Evolutionary conservation across 2,329 filamentous ascomycete species (phyloP).

Genomic region (Emergomyces pasteurianus): DNA sequence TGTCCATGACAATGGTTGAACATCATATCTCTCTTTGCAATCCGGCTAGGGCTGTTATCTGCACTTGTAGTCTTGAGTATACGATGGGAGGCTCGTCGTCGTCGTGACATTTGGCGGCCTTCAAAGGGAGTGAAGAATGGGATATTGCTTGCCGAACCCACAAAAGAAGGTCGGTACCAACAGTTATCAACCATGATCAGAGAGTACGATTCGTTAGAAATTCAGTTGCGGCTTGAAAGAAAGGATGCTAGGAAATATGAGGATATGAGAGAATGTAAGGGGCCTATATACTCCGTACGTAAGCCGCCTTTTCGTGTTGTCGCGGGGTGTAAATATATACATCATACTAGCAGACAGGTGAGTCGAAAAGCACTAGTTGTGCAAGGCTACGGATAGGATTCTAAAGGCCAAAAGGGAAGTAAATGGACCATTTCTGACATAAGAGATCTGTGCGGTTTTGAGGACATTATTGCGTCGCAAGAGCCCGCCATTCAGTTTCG

Average conservation of each 20-base stretch:
- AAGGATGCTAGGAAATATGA: background rate
- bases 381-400: background rate
- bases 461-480: background rate
- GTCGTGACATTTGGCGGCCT: background rate
- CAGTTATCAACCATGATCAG: background rate
- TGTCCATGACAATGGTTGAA: background rate
- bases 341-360: background rate
- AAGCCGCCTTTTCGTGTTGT: background rate
- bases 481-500: background rate
- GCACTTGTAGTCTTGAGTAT: constrained; percentile 55
- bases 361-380: constrained; percentile 1
- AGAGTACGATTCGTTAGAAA: background rate
- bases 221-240: background rate
- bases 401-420: background rate
- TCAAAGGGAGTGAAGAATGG: background rate
- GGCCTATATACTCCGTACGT: background rate
- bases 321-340: background rate
- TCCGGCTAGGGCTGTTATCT: constrained; percentile 51
- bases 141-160: background rate
- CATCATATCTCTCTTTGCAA: constrained; percentile 33
- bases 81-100: constrained; percentile 17
- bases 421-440: background rate
- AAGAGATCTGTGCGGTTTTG: background rate
- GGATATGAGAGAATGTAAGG: background rate
- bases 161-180: background rate